Evolutionary conservation across 352 stramenopile species (phyloP).

Genomic region (Globisporangium iwayamae): DNA sequence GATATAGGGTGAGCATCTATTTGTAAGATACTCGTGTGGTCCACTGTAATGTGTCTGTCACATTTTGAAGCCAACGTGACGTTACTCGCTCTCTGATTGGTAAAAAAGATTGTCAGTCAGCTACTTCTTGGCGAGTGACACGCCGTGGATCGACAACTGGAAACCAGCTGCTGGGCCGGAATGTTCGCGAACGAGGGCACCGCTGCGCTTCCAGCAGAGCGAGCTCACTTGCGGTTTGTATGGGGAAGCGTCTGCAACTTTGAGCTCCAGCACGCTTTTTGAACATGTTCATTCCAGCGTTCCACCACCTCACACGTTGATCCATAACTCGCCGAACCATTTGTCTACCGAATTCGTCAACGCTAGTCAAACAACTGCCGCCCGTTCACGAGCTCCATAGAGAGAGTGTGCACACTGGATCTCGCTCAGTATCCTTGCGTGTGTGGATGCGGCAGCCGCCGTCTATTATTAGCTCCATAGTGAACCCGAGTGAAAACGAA

Average conservation of each 20-base stretch:
- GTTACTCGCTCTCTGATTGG: not conserved
- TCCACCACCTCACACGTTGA: not conserved
- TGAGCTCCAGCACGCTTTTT: not conserved
- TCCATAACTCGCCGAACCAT: not conserved
- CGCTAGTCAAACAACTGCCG: not conserved
- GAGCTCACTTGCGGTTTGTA: not conserved
- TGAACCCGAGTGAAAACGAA: not conserved
- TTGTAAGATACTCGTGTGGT: not conserved
- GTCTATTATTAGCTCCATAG: not conserved
- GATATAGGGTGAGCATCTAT: not conserved
- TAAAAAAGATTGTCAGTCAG: not conserved
- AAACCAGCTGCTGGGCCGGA: not conserved
- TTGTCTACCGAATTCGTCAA: no score
- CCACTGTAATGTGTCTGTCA: not conserved
- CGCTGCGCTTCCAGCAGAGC: not conserved
- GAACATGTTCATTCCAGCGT: not conserved
- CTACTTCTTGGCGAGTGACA: not conserved
- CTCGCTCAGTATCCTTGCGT: not conserved
- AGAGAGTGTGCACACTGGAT: not conserved
- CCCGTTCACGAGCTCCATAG: not conserved
- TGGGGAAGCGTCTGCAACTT: not conserved
- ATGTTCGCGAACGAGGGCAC: not conserved
- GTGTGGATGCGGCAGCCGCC: not conserved
- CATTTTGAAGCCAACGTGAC: not conserved
- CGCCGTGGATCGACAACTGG: not conserved